Base-by-base conservation (phyloP, 2,329 filamentous ascomycete genomes). In the Trichoderma sp. region DNA sequence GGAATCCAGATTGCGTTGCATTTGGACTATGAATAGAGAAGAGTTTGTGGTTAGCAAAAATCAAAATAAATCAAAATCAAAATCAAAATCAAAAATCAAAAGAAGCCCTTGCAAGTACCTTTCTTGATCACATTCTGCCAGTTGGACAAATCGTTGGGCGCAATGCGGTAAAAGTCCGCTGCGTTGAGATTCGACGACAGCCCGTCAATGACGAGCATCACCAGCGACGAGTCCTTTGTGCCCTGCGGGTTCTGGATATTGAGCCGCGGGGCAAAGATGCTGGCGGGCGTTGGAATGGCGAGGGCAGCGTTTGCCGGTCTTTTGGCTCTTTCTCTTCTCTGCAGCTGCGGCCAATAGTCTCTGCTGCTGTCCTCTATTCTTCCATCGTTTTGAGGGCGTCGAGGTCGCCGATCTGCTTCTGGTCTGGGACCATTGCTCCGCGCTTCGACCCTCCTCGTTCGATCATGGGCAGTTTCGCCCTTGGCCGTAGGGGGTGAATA, bases 111-210 rank as follows among this genome's bases (percentile, higher is more conserved):
- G 0, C 21, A 24, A 11, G 10, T 49, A 86, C 86, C 82, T 78
- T 88, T 86, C 49, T 83, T 79, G 68, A 93, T 88, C 32, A 87
- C 87, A 67, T 83, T 84, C 11, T 86, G 83, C 91, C 91, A 94
- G 51, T 85, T 85, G 70, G 90, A 87, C 39, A 94, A 85, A 73
- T 91, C 87, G 73, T 84, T 86, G 1, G 85, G 85, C 5, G 88
- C 84, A 21, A 94, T 79, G 67, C 91, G 89, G 71, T 87, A 84
- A 78, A 95, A 94, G 79, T 95, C 92, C 72, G 85, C 86, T 73
- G 90, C 86, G 24, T 83, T 82, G 54, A 94, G 83, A 24, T 86
- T 84, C 68, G 83, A 84, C 73, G 86, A 87, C 7, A 87, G 84
- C 49, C 87, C 85, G 24, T 82, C 82, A 46, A 94, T 79, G 52